These are phyloP conservation scores for Manihot esculenta DNA, from an alignment of 441 rosid species.

Conservation along the genomic window DNA sequence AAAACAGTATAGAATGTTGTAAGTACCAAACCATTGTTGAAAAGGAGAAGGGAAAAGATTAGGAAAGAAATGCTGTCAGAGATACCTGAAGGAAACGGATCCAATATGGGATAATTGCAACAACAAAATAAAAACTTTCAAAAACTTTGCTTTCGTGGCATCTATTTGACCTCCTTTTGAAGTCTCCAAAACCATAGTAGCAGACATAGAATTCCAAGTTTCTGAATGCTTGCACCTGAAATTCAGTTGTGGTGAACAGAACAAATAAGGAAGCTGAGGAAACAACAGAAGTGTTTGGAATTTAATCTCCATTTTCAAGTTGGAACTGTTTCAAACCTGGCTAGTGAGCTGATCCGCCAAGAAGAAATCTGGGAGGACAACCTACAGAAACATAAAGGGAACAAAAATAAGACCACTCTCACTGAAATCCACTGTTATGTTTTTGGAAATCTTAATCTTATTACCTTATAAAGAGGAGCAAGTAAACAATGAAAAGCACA, in stretches of 20 bases:
- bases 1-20: neutral
- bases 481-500: slow-evolving; percentile 51
- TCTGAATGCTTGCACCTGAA: slow-evolving; percentile 76
- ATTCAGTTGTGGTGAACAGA: neutral
- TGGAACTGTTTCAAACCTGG: slow-evolving; percentile 46
- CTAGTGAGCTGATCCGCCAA: slow-evolving; percentile 83
- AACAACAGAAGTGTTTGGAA: neutral
- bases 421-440: neutral
- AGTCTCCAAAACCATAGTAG: slow-evolving; percentile 81
- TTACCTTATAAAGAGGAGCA: slow-evolving; percentile 84
- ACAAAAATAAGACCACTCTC: neutral
- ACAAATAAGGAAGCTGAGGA: too few species aligned
- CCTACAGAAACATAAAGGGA: slow-evolving; percentile 33
- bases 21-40: neutral
- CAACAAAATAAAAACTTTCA: slow-evolving; percentile 41
- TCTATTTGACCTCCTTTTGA: slow-evolving; percentile 47
- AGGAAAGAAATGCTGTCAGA: neutral
- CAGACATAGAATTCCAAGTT: slow-evolving; percentile 66
- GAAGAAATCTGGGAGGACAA: slow-evolving; percentile 73
- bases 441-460: neutral
- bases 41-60: neutral
- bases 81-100: slow-evolving; percentile 71
- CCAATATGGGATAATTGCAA: slow-evolving; percentile 78
- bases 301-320: neutral
- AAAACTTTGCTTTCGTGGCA: slow-evolving; percentile 50